Conservation (phyloP, 2,329 filamentous ascomycete genomes). For the Tolypocladium nubicola region DNA sequence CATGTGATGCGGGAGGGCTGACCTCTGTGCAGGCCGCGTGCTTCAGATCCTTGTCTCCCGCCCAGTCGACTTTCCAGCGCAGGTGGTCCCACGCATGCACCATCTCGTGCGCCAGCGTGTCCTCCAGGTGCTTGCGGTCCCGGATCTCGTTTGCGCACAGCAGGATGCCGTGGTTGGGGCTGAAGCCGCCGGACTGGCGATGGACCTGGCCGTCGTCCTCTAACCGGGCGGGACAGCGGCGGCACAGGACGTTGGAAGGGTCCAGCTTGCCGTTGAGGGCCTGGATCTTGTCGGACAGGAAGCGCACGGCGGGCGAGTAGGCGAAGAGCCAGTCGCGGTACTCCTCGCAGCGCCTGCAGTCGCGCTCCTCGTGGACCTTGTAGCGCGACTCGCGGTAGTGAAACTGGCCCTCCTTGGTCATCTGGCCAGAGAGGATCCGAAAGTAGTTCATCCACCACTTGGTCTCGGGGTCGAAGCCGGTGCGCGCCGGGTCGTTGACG, state of each 20-base stretch:
- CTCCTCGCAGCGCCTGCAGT: slow-evolving; percentile 73
- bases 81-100: slow-evolving; percentile 93
- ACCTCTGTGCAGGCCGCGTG: slow-evolving; percentile 95
- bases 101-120: slow-evolving; percentile 95
- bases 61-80: slow-evolving; percentile 80
- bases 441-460: slow-evolving; percentile 78
- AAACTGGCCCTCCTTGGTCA: slow-evolving; percentile 57
- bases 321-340: slow-evolving; percentile 75
- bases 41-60: slow-evolving; percentile 58
- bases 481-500: slow-evolving; percentile 48
- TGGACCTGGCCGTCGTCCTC: slow-evolving; percentile 50
- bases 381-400: slow-evolving; percentile 73
- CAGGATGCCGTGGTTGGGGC: slow-evolving; percentile 75
- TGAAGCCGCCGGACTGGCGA: slow-evolving; percentile 69
- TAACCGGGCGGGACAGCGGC: slow-evolving; percentile 57
- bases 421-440: slow-evolving; percentile 63
- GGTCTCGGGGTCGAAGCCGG: slow-evolving; percentile 51
- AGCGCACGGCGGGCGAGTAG: slow-evolving; percentile 78
- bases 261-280: slow-evolving; percentile 71
- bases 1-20: slow-evolving; percentile 8
- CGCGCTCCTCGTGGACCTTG: slow-evolving; percentile 60
- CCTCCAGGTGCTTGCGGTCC: slow-evolving; percentile 73
- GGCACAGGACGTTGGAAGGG: slow-evolving; percentile 67
- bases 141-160: slow-evolving; percentile 88
- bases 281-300: slow-evolving; percentile 71